Evolutionary conservation across 2,329 filamentous ascomycete genomes (phyloP).

Genomic region (Dothideomycetidae sp.): DNA sequence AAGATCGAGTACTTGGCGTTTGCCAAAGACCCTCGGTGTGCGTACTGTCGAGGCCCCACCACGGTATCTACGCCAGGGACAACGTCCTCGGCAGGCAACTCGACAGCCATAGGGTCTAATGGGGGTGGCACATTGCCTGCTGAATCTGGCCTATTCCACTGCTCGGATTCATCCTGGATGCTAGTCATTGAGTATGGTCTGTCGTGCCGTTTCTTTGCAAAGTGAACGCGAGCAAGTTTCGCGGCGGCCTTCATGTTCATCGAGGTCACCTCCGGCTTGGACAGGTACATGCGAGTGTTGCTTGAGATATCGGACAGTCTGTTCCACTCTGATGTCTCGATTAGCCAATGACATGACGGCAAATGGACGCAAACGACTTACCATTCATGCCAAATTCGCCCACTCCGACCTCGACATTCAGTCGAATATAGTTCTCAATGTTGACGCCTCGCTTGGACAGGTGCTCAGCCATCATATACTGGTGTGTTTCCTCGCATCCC

Average conservation of each 20-base stretch:
- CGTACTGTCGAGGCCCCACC: slow-evolving; percentile 43
- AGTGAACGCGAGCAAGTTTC: slow-evolving; percentile 71
- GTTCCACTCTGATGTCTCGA: slow-evolving; percentile 53
- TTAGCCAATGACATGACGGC: slow-evolving; percentile 70
- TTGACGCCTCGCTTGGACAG: slow-evolving; percentile 60
- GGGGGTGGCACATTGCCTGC: slow-evolving; percentile 27
- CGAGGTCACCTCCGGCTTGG: slow-evolving; percentile 55
- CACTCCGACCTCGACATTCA: slow-evolving; percentile 83
- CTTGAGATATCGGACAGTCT: slow-evolving; percentile 91
- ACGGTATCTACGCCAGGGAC: slow-evolving; percentile 24
- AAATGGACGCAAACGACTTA: slow-evolving; percentile 80
- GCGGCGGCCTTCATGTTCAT: slow-evolving; percentile 64
- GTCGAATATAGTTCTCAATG: slow-evolving; percentile 78
- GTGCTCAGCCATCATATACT: slow-evolving; percentile 52
- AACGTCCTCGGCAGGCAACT: slow-evolving; percentile 44
- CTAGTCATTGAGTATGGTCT: slow-evolving; percentile 25
- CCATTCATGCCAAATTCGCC: slow-evolving; percentile 98
- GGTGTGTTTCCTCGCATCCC: slow-evolving; percentile 81
- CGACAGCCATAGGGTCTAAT: slow-evolving; percentile 37
- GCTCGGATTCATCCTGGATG: slow-evolving; percentile 16
- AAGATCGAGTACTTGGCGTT: slow-evolving; percentile 56
- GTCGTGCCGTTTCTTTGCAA: slow-evolving; percentile 56
- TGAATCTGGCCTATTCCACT: slow-evolving; percentile 19
- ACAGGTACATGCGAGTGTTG: slow-evolving; percentile 71
- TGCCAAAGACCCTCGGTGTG: slow-evolving; percentile 37